phyloP scores from a whole-genome alignment of 2,329 filamentous ascomycete genomes.

The Torrubiella hemipterigena region DNA sequence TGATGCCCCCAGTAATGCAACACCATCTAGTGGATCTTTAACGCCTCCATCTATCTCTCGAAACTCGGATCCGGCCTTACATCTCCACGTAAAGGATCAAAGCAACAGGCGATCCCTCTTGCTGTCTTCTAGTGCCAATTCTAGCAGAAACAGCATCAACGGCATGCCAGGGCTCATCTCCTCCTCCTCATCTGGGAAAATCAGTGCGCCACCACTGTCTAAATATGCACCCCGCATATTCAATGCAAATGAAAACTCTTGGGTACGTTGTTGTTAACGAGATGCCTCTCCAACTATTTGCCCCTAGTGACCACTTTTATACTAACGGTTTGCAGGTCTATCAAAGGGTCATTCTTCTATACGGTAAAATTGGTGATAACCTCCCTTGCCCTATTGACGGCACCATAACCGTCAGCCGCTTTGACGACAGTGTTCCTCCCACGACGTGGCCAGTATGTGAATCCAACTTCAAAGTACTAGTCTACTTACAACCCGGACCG shows the following conservation, averaged over 20 bases:
- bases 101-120: slow-evolving; percentile 14
- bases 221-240: slow-evolving; percentile 70
- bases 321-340: slow-evolving; percentile 52
- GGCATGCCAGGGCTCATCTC: slow-evolving; percentile 51
- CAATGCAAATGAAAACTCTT: slow-evolving; percentile 71
- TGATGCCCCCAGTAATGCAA: slow-evolving; percentile 42
- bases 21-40: slow-evolving; percentile 55
- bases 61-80: slow-evolving; percentile 50
- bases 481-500: slow-evolving; percentile 83
- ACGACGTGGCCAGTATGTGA: slow-evolving; percentile 79
- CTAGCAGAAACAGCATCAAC: slow-evolving; percentile 51
- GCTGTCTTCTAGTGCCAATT: slow-evolving; percentile 22
- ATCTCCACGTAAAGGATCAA: slow-evolving; percentile 45
- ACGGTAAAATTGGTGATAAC: slow-evolving; percentile 69
- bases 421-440: slow-evolving; percentile 75
- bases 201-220: slow-evolving; percentile 52
- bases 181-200: slow-evolving; percentile 40
- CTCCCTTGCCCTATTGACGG: slow-evolving; percentile 62
- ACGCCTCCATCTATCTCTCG: slow-evolving; percentile 65
- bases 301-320: slow-evolving; percentile 5
- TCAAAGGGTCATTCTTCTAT: slow-evolving; percentile 76
- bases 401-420: slow-evolving; percentile 63
- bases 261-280: too few species aligned
- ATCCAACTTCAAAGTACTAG: slow-evolving; percentile 81
- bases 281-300: not conserved